Conservation (phyloP, 2,329 filamentous ascomycete genomes). For the Fusarium guadeloupense region DNA sequence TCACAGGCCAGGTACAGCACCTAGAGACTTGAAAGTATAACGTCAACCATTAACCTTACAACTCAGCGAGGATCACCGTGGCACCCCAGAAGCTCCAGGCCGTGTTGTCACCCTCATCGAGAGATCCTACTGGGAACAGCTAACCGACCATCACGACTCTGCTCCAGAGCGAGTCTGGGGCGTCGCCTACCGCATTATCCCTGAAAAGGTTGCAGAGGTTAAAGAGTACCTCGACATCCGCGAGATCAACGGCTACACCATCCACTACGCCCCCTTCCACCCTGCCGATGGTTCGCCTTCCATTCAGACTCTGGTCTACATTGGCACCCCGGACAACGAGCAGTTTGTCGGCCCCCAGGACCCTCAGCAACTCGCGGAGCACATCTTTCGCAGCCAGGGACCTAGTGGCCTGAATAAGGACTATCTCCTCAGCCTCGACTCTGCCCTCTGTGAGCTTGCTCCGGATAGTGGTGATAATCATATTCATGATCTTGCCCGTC, state of each 20-base stretch:
- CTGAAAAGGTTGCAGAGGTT: constrained; percentile 79
- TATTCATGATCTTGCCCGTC: constrained; percentile 80
- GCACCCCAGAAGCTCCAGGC: constrained; percentile 86
- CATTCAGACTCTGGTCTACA: constrained; percentile 80
- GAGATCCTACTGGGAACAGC: constrained; percentile 80
- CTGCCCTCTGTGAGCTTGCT: constrained; percentile 76
- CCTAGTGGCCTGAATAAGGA: constrained; percentile 91
- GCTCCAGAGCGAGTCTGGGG: constrained; percentile 83
- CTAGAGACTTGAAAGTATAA: background rate
- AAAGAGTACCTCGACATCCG: constrained; percentile 92
- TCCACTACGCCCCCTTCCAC: constrained; percentile 88
- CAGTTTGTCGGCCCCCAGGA: constrained; percentile 91
- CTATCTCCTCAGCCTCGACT: constrained; percentile 84
- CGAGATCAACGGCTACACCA: constrained; percentile 96
- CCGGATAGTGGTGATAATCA: constrained; percentile 83
- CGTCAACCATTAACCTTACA: constrained; percentile 1
- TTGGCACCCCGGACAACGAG: constrained; percentile 90
- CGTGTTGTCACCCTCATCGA: constrained; percentile 94
- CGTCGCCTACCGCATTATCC: constrained; percentile 85
- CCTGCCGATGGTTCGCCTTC: constrained; percentile 50
- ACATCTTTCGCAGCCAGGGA: constrained; percentile 79
- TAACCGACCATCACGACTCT: constrained; percentile 72
- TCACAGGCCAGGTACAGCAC: constrained; percentile 48
- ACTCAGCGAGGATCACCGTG: constrained; percentile 88
- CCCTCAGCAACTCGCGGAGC: constrained; percentile 77